Evolutionary conservation across 345 rosid species (phyloP), one percentile per base, ranked within the genome.

Genomic region (Nasturtium officinale): DNA sequence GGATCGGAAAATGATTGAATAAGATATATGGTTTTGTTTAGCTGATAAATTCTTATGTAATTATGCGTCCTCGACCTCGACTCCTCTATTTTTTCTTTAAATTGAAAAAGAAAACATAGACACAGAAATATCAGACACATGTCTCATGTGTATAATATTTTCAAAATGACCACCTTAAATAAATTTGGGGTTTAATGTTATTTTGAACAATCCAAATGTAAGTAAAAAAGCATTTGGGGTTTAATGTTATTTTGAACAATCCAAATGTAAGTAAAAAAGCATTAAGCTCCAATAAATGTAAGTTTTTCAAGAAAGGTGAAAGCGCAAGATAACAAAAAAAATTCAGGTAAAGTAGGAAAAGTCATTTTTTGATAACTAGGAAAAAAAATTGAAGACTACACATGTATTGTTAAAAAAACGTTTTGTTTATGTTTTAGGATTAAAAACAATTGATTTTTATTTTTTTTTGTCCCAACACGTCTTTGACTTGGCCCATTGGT

Each of bases 81-180:
- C 21, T 71, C 42, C 23, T 40, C 25, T 20, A 28, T 42, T 9
- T 17, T 43, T 16, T 54, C 13, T 26, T n/a, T 16, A 29, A 10
- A 45, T 5, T 16, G 38, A 6, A 46, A 26, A 9, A 6, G 16
- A 45, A 13, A 10, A 21, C 15, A 30, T 5, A 6, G 45, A 57
- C 16, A 45, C 55, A 45, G 10, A 50, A 29, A 68, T 56, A 57
- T 53, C 28, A 59, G 7, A 32, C 21, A 52, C 16, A 47, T 50
- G 26, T 23, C 17, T 11, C 23, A 59, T 46, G 47, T 51, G 37
- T 70, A 58, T 10, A 58, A 46, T 50, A 32, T 40, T 72, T 10
- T 51, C 54, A 42, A 61, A 72, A 33, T 18, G 66, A 70, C 66
- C 66, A 58, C 73, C 65, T 57, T 69, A 69, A 15, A n/a, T 54